Percentiles rank a stretch among this genome's conserved stretches.
Evolutionary conservation across 805 yeast genomes (phyloP).

Genomic region (Trichomonascus vanleenenianus): DNA sequence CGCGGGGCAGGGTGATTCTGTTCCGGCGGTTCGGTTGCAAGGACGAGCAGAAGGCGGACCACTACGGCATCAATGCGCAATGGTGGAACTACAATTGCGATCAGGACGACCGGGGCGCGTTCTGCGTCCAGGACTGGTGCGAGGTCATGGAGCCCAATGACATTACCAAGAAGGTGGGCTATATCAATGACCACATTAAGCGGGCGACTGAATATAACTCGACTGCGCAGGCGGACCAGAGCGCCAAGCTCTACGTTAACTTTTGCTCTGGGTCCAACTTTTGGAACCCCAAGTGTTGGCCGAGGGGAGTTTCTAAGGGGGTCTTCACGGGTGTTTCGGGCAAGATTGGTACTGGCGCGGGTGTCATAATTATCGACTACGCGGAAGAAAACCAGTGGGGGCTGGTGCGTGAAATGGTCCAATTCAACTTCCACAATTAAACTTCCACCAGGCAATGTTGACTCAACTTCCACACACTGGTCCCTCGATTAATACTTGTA

Average conservation of each 20-base stretch:
- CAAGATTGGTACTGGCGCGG: slow-evolving; percentile 41
- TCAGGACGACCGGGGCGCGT: slow-evolving; percentile 53
- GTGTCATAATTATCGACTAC: slow-evolving; percentile 62
- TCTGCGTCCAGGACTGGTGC: slow-evolving; percentile 69
- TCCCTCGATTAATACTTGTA: no score
- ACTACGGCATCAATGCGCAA: slow-evolving; percentile 61
- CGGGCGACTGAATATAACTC: slow-evolving; percentile 45
- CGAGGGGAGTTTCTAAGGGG: slow-evolving; percentile 52
- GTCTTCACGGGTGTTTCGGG: slow-evolving; percentile 24
- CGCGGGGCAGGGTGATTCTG: slow-evolving; percentile 57
- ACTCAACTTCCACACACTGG: no score
- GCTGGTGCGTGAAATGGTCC: slow-evolving; percentile 27
- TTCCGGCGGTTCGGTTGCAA: slow-evolving; percentile 66
- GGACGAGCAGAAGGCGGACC: slow-evolving; percentile 29
- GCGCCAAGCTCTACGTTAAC: slow-evolving; percentile 56
- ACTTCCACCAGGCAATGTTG: no score
- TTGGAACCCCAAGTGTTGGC: slow-evolving; percentile 69
- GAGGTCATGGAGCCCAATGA: slow-evolving; percentile 48
- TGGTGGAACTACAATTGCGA: slow-evolving; percentile 60
- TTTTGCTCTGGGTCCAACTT: slow-evolving; percentile 70
- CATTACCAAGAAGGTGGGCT: slow-evolving; percentile 47
- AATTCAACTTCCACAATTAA: neutral
- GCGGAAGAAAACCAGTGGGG: slow-evolving; percentile 57
- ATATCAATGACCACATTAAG: slow-evolving; percentile 47
- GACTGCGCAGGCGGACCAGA: slow-evolving; percentile 31